Evolutionary conservation across 345 rosid species (phyloP).

Genomic region (Erysimum cheiranthoides): DNA sequence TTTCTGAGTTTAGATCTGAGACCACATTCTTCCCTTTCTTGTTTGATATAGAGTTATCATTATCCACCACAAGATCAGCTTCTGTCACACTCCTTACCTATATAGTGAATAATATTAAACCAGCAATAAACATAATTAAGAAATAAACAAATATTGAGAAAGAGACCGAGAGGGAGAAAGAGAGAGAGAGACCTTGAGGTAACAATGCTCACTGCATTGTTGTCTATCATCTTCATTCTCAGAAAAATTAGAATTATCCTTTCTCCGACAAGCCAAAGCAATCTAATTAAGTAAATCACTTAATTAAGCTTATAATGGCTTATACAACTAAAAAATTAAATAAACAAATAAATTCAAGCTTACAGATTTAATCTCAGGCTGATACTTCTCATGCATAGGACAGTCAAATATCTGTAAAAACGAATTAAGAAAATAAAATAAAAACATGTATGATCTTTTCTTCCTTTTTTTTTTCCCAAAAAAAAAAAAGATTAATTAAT

Average conservation of each 20-base stretch:
- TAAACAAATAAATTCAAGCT: conserved; percentile 16
- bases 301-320: conserved; percentile 2
- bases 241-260: background rate
- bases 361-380: conserved; percentile 17
- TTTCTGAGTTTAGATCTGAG: conserved; percentile 20
- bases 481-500: background rate
- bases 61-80: conserved; percentile 34
- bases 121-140: conserved; percentile 30
- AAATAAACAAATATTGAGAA: conserved; percentile 34
- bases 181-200: conserved; percentile 36
- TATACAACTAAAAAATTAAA: background rate
- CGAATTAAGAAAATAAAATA: background rate
- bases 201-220: conserved; percentile 35
- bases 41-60: conserved; percentile 27
- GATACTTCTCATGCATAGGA: conserved; percentile 21
- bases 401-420: conserved; percentile 32
- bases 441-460: background rate
- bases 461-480: background rate
- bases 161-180: background rate
- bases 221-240: conserved; percentile 5
- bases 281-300: conserved; percentile 20
- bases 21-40: conserved; percentile 60
- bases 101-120: conserved; percentile 23
- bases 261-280: conserved; percentile 28
- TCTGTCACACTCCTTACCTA: conserved; percentile 60